These are phyloP conservation scores for Phytophthora tubulina DNA, from an alignment of 352 stramenopile genomes.

Conservation along the genomic window DNA sequence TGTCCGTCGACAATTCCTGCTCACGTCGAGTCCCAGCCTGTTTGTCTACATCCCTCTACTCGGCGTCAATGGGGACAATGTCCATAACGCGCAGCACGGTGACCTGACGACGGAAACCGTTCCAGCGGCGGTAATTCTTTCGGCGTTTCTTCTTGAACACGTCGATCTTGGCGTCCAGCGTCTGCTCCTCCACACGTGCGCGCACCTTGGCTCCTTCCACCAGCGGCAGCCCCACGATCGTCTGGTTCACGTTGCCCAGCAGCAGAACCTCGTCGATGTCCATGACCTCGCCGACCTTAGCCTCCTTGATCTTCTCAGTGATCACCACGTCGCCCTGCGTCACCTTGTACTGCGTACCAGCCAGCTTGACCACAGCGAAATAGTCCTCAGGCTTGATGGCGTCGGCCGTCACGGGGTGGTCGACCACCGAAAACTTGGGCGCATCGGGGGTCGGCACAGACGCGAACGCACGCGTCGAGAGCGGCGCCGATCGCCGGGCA, in stretches of 20 bases:
- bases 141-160: conserved; percentile 93
- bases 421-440: conserved; percentile 76
- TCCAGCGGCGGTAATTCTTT: conserved; percentile 92
- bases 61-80: conserved; percentile 65
- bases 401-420: conserved; percentile 78
- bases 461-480: conserved; percentile 32
- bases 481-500: conserved; percentile 18
- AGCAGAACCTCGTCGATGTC: conserved; percentile 86
- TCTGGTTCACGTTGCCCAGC: conserved; percentile 87
- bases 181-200: conserved; percentile 88
- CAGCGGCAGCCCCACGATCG: conserved; percentile 78
- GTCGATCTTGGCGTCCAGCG: conserved; percentile 88
- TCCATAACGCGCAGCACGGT: conserved; percentile 88
- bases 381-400: conserved; percentile 76
- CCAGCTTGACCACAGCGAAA: conserved; percentile 89
- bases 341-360: conserved; percentile 89
- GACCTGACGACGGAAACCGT: conserved; percentile 88
- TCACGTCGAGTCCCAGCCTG: conserved; percentile 3
- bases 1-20: conserved; percentile 6
- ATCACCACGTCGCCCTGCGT: conserved; percentile 86
- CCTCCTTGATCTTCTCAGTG: conserved; percentile 87
- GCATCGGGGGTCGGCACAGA: conserved; percentile 28
- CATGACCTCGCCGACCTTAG: conserved; percentile 88
- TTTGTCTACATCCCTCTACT: conserved; percentile 4
- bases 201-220: conserved; percentile 78